These are phyloP conservation scores for Endoconidiophora laricicola DNA, from an alignment of 2,329 filamentous ascomycete genomes.

Conservation along the genomic window DNA sequence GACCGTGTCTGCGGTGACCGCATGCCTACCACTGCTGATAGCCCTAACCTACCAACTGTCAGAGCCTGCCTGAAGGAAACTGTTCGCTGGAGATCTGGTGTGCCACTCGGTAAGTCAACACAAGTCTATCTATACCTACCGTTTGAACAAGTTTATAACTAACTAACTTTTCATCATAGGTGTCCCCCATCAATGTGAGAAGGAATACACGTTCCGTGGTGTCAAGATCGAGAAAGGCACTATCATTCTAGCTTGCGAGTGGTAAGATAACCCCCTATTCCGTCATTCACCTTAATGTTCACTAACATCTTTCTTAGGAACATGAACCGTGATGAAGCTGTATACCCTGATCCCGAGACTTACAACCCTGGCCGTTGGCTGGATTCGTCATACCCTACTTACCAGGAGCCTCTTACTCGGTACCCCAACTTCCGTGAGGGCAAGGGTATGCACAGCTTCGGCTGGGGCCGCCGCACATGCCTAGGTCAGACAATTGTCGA, in stretches of 20 bases:
- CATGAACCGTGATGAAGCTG: constrained; percentile 39
- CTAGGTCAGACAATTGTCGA: constrained; percentile 46
- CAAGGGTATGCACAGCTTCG: constrained; percentile 44
- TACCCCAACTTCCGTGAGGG: constrained; percentile 46
- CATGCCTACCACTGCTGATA: constrained; percentile 34
- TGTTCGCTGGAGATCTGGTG: constrained; percentile 39
- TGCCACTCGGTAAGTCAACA: constrained; percentile 28
- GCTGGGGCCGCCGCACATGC: constrained; percentile 46
- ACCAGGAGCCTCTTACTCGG: constrained; percentile 44
- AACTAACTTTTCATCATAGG: constrained; percentile 15
- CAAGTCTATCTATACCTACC: background rate
- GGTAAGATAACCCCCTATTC: constrained; percentile 20
- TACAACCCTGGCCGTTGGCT: constrained; percentile 48
- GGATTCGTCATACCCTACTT: constrained; percentile 45
- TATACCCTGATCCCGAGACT: constrained; percentile 46
- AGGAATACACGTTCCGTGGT: constrained; percentile 29
- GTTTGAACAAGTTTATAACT: background rate
- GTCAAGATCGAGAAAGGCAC: constrained; percentile 32
- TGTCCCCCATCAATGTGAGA: constrained; percentile 32
- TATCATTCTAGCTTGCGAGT: constrained; percentile 33
- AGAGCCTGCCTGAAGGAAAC: constrained; percentile 41
- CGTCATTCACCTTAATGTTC: background rate
- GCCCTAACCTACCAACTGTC: constrained; percentile 32
- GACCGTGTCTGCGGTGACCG: constrained; percentile 37
- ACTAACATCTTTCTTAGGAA: constrained; percentile 22